Conservation (phyloP, 129 eudicot genomes). For the Flaveria robusta region DNA sequence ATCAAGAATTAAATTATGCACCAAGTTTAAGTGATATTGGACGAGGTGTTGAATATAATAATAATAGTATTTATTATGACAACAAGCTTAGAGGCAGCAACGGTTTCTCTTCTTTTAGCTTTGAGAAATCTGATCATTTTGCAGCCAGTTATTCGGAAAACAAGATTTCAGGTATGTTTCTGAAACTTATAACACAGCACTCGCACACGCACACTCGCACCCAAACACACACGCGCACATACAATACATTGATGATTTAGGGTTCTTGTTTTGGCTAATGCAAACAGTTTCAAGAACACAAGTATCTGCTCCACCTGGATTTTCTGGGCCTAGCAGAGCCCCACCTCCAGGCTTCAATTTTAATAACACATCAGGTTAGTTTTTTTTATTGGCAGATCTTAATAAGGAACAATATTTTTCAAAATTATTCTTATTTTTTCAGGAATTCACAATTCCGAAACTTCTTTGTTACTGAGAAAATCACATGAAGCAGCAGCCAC, state of each 20-base stretch:
- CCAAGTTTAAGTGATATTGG: slow-evolving; percentile 42
- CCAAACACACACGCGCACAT: background rate
- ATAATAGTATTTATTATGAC: slow-evolving; percentile 39
- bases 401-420: background rate
- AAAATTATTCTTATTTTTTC: slow-evolving; percentile 19
- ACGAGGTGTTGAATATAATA: slow-evolving; percentile 23
- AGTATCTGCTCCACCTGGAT: slow-evolving; percentile 97
- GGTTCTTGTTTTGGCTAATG: slow-evolving; percentile 18
- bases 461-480: slow-evolving; percentile 53
- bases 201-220: too few species aligned
- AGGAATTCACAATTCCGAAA: slow-evolving; percentile 64
- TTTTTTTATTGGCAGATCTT: background rate
- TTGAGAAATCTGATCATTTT: slow-evolving; percentile 50
- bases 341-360: slow-evolving; percentile 94
- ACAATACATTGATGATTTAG: background rate
- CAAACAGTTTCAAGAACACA: slow-evolving; percentile 73
- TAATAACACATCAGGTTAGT: slow-evolving; percentile 62
- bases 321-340: slow-evolving; percentile 72
- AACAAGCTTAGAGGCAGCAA: slow-evolving; percentile 42
- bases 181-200: background rate
- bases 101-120: slow-evolving; percentile 54
- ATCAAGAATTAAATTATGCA: slow-evolving; percentile 41
- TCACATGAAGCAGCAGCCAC: slow-evolving; percentile 60
- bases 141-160: slow-evolving; percentile 49
- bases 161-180: slow-evolving; percentile 53